phyloP scores from a whole-genome alignment of 192 early-diverging fungal species.

The Spizellomyces sp. region DNA sequence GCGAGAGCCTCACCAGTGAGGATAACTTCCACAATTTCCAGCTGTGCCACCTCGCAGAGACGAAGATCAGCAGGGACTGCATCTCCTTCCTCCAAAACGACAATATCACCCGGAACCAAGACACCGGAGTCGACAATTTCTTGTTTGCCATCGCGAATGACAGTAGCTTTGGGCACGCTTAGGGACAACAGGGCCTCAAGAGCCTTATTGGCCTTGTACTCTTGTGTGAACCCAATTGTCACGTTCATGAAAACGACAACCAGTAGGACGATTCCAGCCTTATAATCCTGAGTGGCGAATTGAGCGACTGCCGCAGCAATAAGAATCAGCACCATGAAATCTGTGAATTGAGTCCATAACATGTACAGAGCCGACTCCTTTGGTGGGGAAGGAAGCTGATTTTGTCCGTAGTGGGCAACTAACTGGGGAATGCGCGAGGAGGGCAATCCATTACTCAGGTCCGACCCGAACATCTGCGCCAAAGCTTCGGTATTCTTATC shows the following conservation, averaged over 20 bases:
- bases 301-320: slow-evolving; percentile 72
- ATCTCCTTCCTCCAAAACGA: slow-evolving; percentile 92
- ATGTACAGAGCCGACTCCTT: slow-evolving; percentile 69
- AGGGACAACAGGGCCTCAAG: slow-evolving; percentile 91
- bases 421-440: slow-evolving; percentile 58
- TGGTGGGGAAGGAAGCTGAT: slow-evolving; percentile 81
- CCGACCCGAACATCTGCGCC: slow-evolving; percentile 81
- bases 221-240: slow-evolving; percentile 81
- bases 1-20: slow-evolving; percentile 90
- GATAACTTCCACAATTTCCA: slow-evolving; percentile 90
- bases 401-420: slow-evolving; percentile 80
- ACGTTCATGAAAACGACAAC: slow-evolving; percentile 87
- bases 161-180: slow-evolving; percentile 80
- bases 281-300: slow-evolving; percentile 45
- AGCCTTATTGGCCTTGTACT: slow-evolving; percentile 92
- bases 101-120: slow-evolving; percentile 87
- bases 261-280: slow-evolving; percentile 63
- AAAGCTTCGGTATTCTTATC: slow-evolving; percentile 88
- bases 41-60: slow-evolving; percentile 78
- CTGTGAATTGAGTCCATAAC: slow-evolving; percentile 85
- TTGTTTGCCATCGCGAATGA: slow-evolving; percentile 81
- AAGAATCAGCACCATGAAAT: slow-evolving; percentile 94
- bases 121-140: slow-evolving; percentile 74
- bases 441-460: slow-evolving; percentile 67
- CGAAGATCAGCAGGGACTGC: slow-evolving; percentile 92